Conservation (phyloP, 139 green algal species). For the Chlamydomonas urium region DNA sequence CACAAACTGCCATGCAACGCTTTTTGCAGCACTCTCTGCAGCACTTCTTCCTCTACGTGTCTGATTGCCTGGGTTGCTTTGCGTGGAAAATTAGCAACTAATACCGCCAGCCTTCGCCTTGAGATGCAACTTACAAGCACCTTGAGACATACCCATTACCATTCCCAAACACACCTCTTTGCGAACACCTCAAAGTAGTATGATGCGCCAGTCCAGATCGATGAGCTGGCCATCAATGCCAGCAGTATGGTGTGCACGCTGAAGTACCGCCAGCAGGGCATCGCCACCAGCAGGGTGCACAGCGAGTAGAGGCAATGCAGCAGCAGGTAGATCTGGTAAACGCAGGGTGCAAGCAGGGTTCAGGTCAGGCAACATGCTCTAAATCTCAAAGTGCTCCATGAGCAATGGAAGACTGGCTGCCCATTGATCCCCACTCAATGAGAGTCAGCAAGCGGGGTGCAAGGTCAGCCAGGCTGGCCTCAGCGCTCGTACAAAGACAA, state of each 20-base stretch:
- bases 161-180: slow-evolving; percentile 23
- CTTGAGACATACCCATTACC: not conserved
- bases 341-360: not conserved
- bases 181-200: slow-evolving; percentile 61
- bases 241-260: slow-evolving; percentile 32
- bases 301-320: not conserved
- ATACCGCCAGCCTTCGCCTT: not conserved
- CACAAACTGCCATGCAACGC: too few species aligned
- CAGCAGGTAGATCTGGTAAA: slow-evolving; percentile 4
- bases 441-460: too few species aligned
- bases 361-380: not conserved
- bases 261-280: not conserved
- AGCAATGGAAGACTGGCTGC: too few species aligned
- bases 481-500: too few species aligned
- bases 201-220: slow-evolving; percentile 57
- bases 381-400: too few species aligned
- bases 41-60: too few species aligned
- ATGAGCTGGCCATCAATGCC: slow-evolving; percentile 28
- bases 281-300: not conserved
- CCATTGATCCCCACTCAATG: too few species aligned
- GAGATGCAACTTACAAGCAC: not conserved
- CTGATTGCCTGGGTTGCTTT: too few species aligned
- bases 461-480: too few species aligned
- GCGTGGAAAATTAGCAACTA: too few species aligned
- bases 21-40: too few species aligned